phyloP scores from a whole-genome alignment of 495 filamentous ascomycete genomes.

The Articulospora tetracladia region DNA sequence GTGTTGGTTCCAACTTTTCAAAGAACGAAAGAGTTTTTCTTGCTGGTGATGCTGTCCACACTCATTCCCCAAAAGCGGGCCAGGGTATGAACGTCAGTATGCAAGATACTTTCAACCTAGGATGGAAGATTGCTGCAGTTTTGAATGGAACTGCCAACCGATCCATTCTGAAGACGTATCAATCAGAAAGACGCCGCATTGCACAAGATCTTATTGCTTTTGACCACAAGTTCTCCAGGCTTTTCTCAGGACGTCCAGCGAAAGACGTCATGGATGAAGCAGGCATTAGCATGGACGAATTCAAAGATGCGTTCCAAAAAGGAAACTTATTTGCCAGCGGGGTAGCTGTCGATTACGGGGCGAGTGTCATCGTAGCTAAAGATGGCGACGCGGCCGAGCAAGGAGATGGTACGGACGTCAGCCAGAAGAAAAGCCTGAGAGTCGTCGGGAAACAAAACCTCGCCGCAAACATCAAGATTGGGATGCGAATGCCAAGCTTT shows the following conservation, averaged over 20 bases:
- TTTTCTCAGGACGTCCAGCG: constrained; percentile 40
- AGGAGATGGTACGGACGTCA: constrained; percentile 53
- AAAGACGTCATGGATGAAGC: constrained; percentile 32
- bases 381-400: constrained; percentile 12
- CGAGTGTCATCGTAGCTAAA: constrained; percentile 48
- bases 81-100: constrained; percentile 75
- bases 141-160: constrained; percentile 46
- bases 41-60: constrained; percentile 54
- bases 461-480: constrained; percentile 44
- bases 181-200: constrained; percentile 61
- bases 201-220: constrained; percentile 74
- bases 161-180: constrained; percentile 64
- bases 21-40: constrained; percentile 17
- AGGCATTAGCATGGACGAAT: constrained; percentile 39
- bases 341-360: constrained; percentile 31
- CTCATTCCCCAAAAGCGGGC: constrained; percentile 66
- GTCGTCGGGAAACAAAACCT: constrained; percentile 24
- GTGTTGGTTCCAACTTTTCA: constrained; percentile 16
- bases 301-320: constrained; percentile 35
- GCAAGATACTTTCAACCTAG: constrained; percentile 64
- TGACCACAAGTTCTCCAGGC: constrained; percentile 53
- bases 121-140: constrained; percentile 68
- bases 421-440: constrained; percentile 15
- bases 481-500: constrained; percentile 54
- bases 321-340: constrained; percentile 33